phyloP scores from a whole-genome alignment of 1,284 basidiomycete genomes.

The Leccinum pachyderme region DNA sequence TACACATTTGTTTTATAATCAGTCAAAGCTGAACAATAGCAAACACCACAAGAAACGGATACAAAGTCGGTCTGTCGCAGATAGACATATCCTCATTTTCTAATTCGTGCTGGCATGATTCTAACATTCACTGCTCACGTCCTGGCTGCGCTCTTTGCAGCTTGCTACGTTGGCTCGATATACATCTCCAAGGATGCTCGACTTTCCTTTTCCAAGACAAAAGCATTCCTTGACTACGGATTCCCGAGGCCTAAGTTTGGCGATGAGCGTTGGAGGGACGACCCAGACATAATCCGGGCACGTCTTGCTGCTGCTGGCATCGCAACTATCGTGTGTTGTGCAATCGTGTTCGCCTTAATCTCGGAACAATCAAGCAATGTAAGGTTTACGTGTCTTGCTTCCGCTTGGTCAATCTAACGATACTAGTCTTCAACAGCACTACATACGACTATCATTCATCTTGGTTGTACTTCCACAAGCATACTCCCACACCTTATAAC shows the following conservation, averaged over 20 bases:
- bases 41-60: slow-evolving; percentile 12
- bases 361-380: slow-evolving; percentile 34
- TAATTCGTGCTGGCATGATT: slow-evolving; percentile 22
- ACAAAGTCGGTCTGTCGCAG: slow-evolving; percentile 12
- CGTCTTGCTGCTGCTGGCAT: slow-evolving; percentile 58
- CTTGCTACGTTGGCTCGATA: slow-evolving; percentile 61
- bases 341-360: slow-evolving; percentile 42
- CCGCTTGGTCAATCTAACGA: slow-evolving; percentile 9
- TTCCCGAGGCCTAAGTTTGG: slow-evolving; percentile 30
- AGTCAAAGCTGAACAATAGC: slow-evolving; percentile 20
- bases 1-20: slow-evolving; percentile 5
- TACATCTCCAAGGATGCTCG: slow-evolving; percentile 59
- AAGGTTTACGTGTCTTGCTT: slow-evolving; percentile 19
- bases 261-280: slow-evolving; percentile 61
- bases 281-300: slow-evolving; percentile 71
- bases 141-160: slow-evolving; percentile 47
- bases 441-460: slow-evolving; percentile 15
- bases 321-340: slow-evolving; percentile 55
- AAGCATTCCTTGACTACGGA: slow-evolving; percentile 26
- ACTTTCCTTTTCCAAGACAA: slow-evolving; percentile 43
- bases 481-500: slow-evolving; percentile 66
- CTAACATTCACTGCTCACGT: slow-evolving; percentile 40
- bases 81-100: slow-evolving; percentile 3
- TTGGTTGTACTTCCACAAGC: slow-evolving; percentile 24
- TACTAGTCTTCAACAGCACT: slow-evolving; percentile 17